Evolutionary conservation across 2,329 filamentous ascomycete genomes (phyloP), one percentile per base, ranked within the genome.

Genomic region (Colletotrichum ledebouriae): DNA sequence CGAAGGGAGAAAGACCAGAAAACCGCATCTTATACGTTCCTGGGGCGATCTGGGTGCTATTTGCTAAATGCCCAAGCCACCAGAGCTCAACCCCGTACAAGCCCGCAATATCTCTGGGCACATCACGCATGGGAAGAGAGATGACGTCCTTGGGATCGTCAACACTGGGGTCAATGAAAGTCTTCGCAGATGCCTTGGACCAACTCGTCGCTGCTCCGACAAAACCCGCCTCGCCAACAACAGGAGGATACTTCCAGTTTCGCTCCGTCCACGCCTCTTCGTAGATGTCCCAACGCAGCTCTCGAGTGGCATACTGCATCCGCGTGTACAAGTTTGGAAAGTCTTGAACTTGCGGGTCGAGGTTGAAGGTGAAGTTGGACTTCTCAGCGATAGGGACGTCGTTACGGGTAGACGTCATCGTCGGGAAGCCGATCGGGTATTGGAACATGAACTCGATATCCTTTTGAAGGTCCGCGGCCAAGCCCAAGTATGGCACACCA

Each of bases 21-120:
- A 67, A 55, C 5, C 70, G 67, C 49, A 70, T 61, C 41, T 64
- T 80, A 63, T 83, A 83, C 42, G 79, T 78, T 2, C 81, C 81
- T 2, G 80, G 78, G 3, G 73, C 71, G 49, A 83, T 81, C 44
- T 77, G 76, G 7, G 79, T 77, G 4, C 80, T 81, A 61, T 83
- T 81, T 12, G 80, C 78, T 15, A 82, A 75, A 62, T 78, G 78
- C 3, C 81, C 80, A 17, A 83, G 79, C 81, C 81, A 83, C 76
- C 78, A 82, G 53, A 78, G 79, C 41, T 75, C 75, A 6, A 72
- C 68, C 2, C 59, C 63, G 11, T 59, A 63, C 53, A 57, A 12
- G 3, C 58, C 70, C 25, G 59, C 61, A 37, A 76, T 76, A 2
- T 76, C 76, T 10, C 81, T 76, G 0, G 77, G 73, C 12, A 79